Conservation (phyloP, 306 rosid genomes). For the Malus fusca region DNA sequence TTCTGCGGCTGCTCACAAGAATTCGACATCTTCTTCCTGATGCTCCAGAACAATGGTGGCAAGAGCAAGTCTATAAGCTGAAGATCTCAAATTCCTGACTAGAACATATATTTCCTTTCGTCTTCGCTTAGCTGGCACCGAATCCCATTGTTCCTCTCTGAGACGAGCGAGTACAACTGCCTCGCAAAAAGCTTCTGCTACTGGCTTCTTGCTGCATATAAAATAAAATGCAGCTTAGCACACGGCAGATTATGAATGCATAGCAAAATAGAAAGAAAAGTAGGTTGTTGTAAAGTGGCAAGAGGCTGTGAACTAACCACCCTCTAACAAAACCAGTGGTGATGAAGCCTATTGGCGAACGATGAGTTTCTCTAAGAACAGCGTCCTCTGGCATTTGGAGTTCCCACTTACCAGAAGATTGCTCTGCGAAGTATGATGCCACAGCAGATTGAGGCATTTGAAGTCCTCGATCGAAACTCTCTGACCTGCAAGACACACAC, state of each 20-base stretch:
- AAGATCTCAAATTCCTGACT: slow-evolving; percentile 71
- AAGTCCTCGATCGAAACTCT: slow-evolving; percentile 38
- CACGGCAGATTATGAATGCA: neutral
- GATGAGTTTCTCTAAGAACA: slow-evolving; percentile 39
- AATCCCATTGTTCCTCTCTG: slow-evolving; percentile 60
- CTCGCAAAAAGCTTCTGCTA: slow-evolving; percentile 65
- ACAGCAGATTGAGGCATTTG: slow-evolving; percentile 49
- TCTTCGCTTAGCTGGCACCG: slow-evolving; percentile 34
- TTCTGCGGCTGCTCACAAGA: neutral
- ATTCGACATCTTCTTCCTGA: neutral
- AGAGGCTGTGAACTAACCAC: slow-evolving; percentile 38
- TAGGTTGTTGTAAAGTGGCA: neutral
- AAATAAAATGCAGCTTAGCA: neutral
- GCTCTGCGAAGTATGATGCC: slow-evolving; percentile 49
- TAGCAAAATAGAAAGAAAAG: neutral
- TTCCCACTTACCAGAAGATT: slow-evolving; percentile 56
- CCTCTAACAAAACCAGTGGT: slow-evolving; percentile 69
- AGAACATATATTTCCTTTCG: slow-evolving; percentile 60
- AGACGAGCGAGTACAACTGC: slow-evolving; percentile 50
- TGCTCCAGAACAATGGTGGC: slow-evolving; percentile 31
- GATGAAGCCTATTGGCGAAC: slow-evolving; percentile 84
- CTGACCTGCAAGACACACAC: slow-evolving; percentile 34
- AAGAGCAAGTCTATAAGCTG: slow-evolving; percentile 67
- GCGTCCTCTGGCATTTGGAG: slow-evolving; percentile 51
- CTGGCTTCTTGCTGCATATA: slow-evolving; percentile 65